A percentile compares a stretch with the other conserved stretches of the same genome.
Conservation (phyloP, 2,329 filamentous ascomycete species). For the Monilinia polystroma region DNA sequence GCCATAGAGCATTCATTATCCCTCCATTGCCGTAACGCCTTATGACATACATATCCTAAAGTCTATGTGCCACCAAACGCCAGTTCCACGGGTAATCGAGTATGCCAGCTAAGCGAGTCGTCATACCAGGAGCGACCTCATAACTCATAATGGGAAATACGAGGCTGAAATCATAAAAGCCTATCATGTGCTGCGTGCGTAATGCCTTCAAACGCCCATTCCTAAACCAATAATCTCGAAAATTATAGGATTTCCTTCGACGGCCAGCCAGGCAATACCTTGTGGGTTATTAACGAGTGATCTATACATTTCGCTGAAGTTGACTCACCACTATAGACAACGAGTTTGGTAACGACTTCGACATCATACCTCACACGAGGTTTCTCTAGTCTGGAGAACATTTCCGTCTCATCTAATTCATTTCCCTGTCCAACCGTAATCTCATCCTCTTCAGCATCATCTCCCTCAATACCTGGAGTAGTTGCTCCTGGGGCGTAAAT, state of each 20-base stretch:
- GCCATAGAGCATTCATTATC: neutral
- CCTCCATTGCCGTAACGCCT: constrained; percentile 20
- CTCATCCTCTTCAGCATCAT: constrained; percentile 41
- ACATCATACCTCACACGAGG: constrained; percentile 94
- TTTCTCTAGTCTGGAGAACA: constrained; percentile 81
- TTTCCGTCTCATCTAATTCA: constrained; percentile 64
- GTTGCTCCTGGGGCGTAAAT: constrained; percentile 39
- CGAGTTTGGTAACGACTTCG: constrained; percentile 95
- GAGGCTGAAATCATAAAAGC: neutral
- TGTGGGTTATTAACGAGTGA: constrained; percentile 19
- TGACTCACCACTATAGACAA: constrained; percentile 82
- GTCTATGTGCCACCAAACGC: constrained; percentile 15
- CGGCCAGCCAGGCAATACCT: constrained; percentile 82
- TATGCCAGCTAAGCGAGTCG: neutral
- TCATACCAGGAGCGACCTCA: neutral
- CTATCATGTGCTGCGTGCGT: neutral
- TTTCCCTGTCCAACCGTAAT: constrained; percentile 49
- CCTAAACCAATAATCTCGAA: constrained; percentile 46
- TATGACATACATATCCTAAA: constrained; percentile 14
- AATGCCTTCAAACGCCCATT: constrained; percentile 32
- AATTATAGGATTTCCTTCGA: constrained; percentile 46
- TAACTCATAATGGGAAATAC: neutral
- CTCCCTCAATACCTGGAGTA: constrained; percentile 39
- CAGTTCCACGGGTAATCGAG: neutral
- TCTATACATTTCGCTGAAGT: constrained; percentile 22